Base-by-base conservation (phyloP, 2,329 filamentous ascomycete species). In the Sporothrix pseudoabietina region DNA sequence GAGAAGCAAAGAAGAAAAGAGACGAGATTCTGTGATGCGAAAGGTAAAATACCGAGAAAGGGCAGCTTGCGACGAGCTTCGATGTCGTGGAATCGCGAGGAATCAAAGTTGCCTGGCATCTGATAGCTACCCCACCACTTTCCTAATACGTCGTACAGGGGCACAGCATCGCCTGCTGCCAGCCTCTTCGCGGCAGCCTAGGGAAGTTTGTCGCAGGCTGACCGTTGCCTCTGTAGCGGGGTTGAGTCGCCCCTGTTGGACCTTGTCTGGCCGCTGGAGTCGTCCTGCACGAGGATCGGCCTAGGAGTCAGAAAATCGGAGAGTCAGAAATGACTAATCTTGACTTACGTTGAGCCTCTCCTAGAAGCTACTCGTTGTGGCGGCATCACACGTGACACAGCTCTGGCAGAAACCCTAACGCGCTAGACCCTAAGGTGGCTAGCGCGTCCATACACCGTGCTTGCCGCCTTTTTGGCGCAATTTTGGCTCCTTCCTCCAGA, bases 361-460 rank as follows among this genome's bases (percentile, higher is more conserved):
- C 6, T 63, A 32, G 72, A 26, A 71, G 54, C 49, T 41, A 19
- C 73, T 73, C 74, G 44, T 75, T 75, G 71, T 72, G 66, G 59
- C 14, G 44, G 8, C 2, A 3, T 0, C 6, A 9, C 75, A 76
- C 75, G 75, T 76, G 75, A 74, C 35, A 6, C 0, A 16, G 1
- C 9, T 52, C 14, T 44, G 22, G 39, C 41, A 54, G 39, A 75
- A 77, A 74, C 76, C 76, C 76, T 77, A 77, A 76, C 19, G 32
- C 66, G 57, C 76, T 75, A 76, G 65, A 12, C 75, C 69, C 41
- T 26, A 76, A 55, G 3, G 2, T 10, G 54, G 5, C 12, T 75
- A 74, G 71, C 12, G 61, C 22, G n/a, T 12, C 10, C 22, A 47
- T 65, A 26, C 35, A 65, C 59, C 8, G 59, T 44, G 30, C n/a